Base-by-base conservation (phyloP, 768 basidiomycete species). In the Amanita rimosa region DNA sequence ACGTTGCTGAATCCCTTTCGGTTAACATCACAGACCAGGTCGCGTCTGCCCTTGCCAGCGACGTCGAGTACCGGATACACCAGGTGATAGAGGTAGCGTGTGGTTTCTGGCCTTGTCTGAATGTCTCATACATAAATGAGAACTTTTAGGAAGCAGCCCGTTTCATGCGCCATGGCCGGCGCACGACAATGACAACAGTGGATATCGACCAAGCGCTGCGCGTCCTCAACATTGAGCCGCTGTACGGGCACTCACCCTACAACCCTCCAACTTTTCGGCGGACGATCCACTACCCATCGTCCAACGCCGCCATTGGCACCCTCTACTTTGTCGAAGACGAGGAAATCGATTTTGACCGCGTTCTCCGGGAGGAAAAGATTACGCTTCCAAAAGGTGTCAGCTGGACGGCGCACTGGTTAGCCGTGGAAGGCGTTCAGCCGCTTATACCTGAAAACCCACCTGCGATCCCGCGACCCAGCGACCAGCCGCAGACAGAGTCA, bases 321-420 rank as follows among this genome's bases (percentile, higher is more conserved):
- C 85, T 98, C 3, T 97, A 91, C 67, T 92, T 91, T 58, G 80
- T 95, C 14, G 91, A 96, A 52, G 96, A 99, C 60, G 93, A 97
- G 56, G 96, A 98, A 64, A 85, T 99, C 42, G 96, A 98, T 65
- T 92, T 99, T 57, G 89, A 94, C 60, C 88, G 83, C 46, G 81
- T 93, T 8, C 66, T 97, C 36, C 78, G 87, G 48, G 87, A 90
- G 57, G 89, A 91, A 62, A 85, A 92, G 63, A 81, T 92, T 31
- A 71, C 76, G 1, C 66, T 93, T 6, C 89, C 91, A 0, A 82
- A 84, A 56, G 84, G 83, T 36, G 81, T 88, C 48, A 80, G 73
- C 55, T 94, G 89, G 84, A 85, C 83, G 0, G 94, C 96, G 2
- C 96, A 99, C 61, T 99, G 96, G 96, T 74, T 99, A 27, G 94